Evolutionary conservation across 2,329 filamentous ascomycete genomes (phyloP), one percentile per base, ranked within the genome.

Genomic region (Claviceps lovelessii): DNA sequence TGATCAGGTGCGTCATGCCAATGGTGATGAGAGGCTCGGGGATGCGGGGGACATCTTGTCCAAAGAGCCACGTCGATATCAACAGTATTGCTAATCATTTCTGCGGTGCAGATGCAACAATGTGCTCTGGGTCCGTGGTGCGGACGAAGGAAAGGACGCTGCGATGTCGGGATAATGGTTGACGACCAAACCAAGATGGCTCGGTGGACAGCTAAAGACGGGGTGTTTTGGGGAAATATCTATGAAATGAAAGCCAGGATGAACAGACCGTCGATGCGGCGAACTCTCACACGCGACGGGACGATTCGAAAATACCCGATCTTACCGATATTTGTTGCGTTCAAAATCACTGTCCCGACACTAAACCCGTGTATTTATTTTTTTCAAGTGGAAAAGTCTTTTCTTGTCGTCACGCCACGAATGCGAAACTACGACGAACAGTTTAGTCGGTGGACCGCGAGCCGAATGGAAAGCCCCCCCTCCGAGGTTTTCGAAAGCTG

Each of bases 71-170:
- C 5, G 29, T 29, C 19, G 23, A 19, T 4, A 44, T 3, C 11
- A 19, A n/a, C 17, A n/a, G 37, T 28, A 17, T 52, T 51, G 50
- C 54, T 58, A 52, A 59, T 50, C 6, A 11, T 10, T 35, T n/a
- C 10, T 19, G 13, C 4, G 42, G 47, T 17, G 29, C 60, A 89
- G 87, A 67, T 94, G 90, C 73, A 97, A 97, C 73, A 97, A 97
- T 67, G 91, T 97, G n/a, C 78, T 97, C 49, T 97, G 89, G 86
- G 91, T 97, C 62, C 78, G 80, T 60, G 76, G 75, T 53, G 56
- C 56, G 8, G 56, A 54, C 10, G 56, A 57, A 19, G 51, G 48
- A n/a, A 57, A 57, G 29, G 56, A 57, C 39, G 49, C 51, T 7
- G 44, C 48, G 15, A 57, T 57, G 56, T 53, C 56, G 44, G 56